Percentiles rank a stretch among this genome's conserved stretches.
Conservation (phyloP, 192 early-diverging fungal genomes). For the Mortierella hygrophila region DNA sequence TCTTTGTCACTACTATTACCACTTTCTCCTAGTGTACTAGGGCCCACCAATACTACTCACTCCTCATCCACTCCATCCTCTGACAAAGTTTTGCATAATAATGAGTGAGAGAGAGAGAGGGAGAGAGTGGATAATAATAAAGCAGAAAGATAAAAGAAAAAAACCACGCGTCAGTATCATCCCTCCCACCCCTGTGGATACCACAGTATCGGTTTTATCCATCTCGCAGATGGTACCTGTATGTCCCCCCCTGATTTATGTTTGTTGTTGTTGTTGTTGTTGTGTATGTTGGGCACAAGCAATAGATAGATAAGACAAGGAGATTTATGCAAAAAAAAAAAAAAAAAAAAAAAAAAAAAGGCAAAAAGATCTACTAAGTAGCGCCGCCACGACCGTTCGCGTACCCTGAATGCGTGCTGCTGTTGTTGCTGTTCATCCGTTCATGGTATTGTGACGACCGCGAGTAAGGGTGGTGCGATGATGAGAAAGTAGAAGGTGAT, state of each 20-base stretch:
- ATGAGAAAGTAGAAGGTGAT: constrained; percentile 12
- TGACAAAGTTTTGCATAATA: background rate
- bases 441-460: constrained; percentile 20
- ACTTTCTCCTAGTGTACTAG: background rate
- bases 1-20: no score
- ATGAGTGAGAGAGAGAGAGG: background rate
- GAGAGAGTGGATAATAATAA: background rate
- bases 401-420: constrained; percentile 10
- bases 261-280: no score
- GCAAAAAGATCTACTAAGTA: background rate
- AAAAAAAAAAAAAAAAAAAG: background rate
- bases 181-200: no score
- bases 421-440: constrained; percentile 12
- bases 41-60: background rate
- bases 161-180: background rate
- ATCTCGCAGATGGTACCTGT: no score
- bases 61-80: background rate
- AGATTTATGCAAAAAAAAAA: no score
- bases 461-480: constrained; percentile 13
- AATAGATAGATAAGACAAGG: no score
- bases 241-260: no score
- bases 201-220: no score
- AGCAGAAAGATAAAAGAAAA: background rate
- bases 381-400: background rate
- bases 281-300: no score